phyloP scores from a whole-genome alignment of 2,329 filamentous ascomycete species.

The Aspergillus glaucus region DNA sequence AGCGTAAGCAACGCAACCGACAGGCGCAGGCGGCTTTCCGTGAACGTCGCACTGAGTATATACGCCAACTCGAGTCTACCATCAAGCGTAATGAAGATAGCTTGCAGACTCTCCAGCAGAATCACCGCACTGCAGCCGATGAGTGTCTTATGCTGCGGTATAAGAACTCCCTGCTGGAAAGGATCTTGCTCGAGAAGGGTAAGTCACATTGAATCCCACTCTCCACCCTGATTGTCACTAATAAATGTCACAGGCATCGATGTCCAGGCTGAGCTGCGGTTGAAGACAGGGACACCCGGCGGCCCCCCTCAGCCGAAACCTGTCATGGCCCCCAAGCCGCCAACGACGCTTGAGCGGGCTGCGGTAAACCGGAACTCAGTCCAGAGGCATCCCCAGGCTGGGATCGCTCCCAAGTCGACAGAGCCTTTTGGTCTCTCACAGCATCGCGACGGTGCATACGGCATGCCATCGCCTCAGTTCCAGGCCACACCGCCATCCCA shows the following conservation, averaged over 20 bases:
- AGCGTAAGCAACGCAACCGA: constrained; percentile 93
- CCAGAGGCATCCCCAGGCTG: constrained; percentile 60
- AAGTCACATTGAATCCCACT: neutral
- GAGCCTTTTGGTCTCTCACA: constrained; percentile 44
- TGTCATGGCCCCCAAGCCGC: constrained; percentile 63
- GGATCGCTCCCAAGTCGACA: constrained; percentile 64
- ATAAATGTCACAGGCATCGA: constrained; percentile 65
- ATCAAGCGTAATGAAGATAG: constrained; percentile 97
- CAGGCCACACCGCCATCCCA: constrained; percentile 81
- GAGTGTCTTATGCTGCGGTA: constrained; percentile 98
- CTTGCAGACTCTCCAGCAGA: constrained; percentile 84
- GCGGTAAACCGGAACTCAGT: constrained; percentile 72
- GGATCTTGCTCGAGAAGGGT: constrained; percentile 96
- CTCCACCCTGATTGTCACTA: constrained; percentile 2
- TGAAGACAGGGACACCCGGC: constrained; percentile 83
- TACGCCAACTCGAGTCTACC: constrained; percentile 95
- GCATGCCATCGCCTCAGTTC: constrained; percentile 60
- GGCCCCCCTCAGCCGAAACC: constrained; percentile 54
- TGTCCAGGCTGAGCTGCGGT: constrained; percentile 88
- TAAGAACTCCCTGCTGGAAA: constrained; percentile 93
- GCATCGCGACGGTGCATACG: constrained; percentile 34
- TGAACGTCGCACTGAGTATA: constrained; percentile 95
- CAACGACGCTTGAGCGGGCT: constrained; percentile 70
- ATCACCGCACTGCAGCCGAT: constrained; percentile 87
- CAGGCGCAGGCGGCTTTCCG: constrained; percentile 97